Evolutionary conservation across 2,329 filamentous ascomycete species (phyloP), one percentile per base, ranked within the genome.

Genomic region (Conoideocrella luteorostrata): DNA sequence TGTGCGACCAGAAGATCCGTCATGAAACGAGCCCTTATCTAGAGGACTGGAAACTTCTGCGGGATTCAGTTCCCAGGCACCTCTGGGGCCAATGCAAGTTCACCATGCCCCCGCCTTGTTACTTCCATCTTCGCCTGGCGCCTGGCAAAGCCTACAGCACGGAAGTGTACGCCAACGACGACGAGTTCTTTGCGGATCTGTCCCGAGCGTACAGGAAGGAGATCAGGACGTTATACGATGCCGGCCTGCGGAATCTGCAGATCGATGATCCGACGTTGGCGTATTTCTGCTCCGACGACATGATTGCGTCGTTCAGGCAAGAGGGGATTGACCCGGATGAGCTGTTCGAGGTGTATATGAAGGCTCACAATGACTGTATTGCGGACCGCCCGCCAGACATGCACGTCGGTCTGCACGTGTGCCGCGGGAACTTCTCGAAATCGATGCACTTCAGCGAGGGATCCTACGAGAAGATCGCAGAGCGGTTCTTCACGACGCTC

Each of bases 281-380:
- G 3, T 72, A 84, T 60, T 86, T 86, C 61, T 86, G 82, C 65
- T 82, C 77, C 4, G 76, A 84, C 29, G 77, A 78, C 49, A 84
- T 84, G 78, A 65, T 81, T 13, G 65, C 70, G 44, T 77, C 78
- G 22, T 78, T 69, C 45, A 56, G 72, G 65, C 69, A 74, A 44
- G 71, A 72, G 18, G 82, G 84, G 51, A 67, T 74, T 34, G 71
- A 79, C 15, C 71, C 81, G 11, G 80, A 85, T 29, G 75, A 78
- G 48, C 74, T 86, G 50, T 74, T 88, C 40, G 77, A 84, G 52
- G 71, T 77, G 24, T 88, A 88, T 58, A 77, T 88, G 61, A 75
- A 78, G 59, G 77, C 84, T 53, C 86, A 88, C 70, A 88, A 88
- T 57, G 80, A 84, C 58, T 82, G 78, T 58, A 73, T 86, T 53